These are phyloP conservation scores for Torulaspora globosa DNA, from an alignment of 1,139 yeast species.

Conservation along the genomic window DNA sequence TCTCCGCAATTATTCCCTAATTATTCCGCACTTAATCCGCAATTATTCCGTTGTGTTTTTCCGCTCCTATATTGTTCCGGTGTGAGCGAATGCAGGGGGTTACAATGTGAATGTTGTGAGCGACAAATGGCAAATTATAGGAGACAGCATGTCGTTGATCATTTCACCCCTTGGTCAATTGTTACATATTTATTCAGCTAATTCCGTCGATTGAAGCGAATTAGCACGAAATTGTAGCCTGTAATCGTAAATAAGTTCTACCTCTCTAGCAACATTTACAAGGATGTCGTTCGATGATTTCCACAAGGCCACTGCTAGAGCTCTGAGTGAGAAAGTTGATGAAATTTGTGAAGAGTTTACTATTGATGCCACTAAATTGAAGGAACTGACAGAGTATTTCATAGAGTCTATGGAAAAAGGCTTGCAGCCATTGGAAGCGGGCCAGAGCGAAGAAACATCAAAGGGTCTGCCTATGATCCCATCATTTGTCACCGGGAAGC, in stretches of 20 bases:
- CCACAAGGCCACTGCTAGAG: slow-evolving; percentile 25
- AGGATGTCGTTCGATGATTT: slow-evolving; percentile 32
- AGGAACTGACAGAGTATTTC: slow-evolving; percentile 61
- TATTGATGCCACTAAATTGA: slow-evolving; percentile 49
- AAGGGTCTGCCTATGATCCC: slow-evolving; percentile 81
- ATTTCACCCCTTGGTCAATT: not conserved
- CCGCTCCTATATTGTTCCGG: not conserved
- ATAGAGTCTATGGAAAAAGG: slow-evolving; percentile 61
- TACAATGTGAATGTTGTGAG: not conserved
- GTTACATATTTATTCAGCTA: not conserved
- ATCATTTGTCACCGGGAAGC: slow-evolving; percentile 72
- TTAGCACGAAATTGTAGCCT: not conserved
- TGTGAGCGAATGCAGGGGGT: not conserved
- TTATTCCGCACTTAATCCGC: not conserved
- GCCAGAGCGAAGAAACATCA: slow-evolving; percentile 32
- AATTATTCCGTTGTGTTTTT: not conserved
- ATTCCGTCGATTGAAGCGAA: not conserved
- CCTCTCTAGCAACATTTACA: too few relatives aligned
- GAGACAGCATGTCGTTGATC: not conserved
- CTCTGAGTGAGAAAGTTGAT: slow-evolving; percentile 39
- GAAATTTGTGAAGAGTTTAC: slow-evolving; percentile 53
- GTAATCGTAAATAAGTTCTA: not conserved
- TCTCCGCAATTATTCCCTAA: slow-evolving; percentile 3
- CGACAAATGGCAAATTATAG: not conserved
- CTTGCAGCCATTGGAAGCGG: slow-evolving; percentile 45